Base-by-base conservation (phyloP, 2,329 filamentous ascomycete genomes). In the Colletotrichum echinochloae region DNA sequence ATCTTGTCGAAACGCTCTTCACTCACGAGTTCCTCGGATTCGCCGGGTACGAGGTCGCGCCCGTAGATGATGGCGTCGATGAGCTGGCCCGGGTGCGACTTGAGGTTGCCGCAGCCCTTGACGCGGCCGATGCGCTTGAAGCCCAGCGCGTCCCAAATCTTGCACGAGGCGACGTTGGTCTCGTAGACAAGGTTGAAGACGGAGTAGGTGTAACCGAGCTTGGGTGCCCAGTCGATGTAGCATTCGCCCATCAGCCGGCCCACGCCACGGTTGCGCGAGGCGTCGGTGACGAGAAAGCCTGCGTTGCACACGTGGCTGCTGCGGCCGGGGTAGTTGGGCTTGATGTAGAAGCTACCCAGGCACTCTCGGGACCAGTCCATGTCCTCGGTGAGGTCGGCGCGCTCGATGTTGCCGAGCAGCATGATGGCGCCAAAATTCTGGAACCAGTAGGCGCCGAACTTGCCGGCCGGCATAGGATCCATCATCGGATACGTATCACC, bases 1-100 rank as follows among this genome's bases (percentile, higher is more conserved):
- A 98, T 98, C 86, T 98, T 98, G 86, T 98, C 95, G 85, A 98
- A 98, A 75, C 96, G 93, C 84, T 98, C 95, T 85, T 98, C 95
- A 81, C 92, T 95, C 76, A 95, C 92, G 79, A 93, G 91, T 80
- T 96, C 93, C 79, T 96, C 94, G 76, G 88, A 88, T 46, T 84
- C 76, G 78, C 78, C 82, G 72, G 83, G 86, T 55, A 79, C 78
- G 71, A 90, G 83, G 75, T 91, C 89, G 64, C 89, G 86, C 41
- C 94, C 94, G 81, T 92, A 94, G 72, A 94, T 93, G 79, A 94
- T 93, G 77, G 91, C 92, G 81, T 94, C 91, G 71, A 94, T 88
- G 71, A 91, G 85, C 73, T 90, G 88, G 72, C 87, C 89, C 11
- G 91, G 91, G 73, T 91, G 87, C 73, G 90, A 92, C 77, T 89